A percentile compares a stretch with the other conserved stretches of the same genome.
phyloP scores from a whole-genome alignment of 768 basidiomycete genomes.

The Suillus placidus region DNA sequence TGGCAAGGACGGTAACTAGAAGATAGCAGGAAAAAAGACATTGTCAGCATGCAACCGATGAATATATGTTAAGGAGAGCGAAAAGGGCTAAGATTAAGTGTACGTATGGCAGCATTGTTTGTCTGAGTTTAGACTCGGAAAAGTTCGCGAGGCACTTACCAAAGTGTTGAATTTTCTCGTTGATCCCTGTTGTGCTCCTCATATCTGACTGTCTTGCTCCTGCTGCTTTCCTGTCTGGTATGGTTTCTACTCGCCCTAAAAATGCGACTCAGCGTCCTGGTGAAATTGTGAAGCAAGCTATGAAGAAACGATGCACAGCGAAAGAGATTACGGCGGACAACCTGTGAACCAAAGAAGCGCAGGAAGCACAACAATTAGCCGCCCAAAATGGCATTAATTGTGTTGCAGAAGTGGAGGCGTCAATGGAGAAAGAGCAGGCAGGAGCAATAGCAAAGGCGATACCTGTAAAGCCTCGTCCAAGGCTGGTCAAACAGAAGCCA shows the following conservation, averaged over 20 bases:
- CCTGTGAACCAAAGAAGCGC: constrained; percentile 5
- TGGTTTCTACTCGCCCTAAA: neutral
- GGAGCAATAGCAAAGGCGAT: neutral
- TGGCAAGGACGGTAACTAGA: constrained; percentile 6
- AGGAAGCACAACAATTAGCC: constrained; percentile 4
- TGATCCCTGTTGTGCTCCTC: neutral
- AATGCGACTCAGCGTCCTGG: constrained; percentile 14
- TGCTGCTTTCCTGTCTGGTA: neutral
- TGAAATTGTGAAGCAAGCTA: constrained; percentile 3
- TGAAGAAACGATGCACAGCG: constrained; percentile 11
- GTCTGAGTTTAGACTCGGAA: neutral
- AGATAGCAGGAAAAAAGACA: too few relatives aligned
- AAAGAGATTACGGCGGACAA: constrained; percentile 11
- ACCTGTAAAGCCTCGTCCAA: neutral
- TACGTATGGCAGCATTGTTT: neutral
- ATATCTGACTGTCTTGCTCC: neutral
- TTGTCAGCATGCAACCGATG: too few relatives aligned
- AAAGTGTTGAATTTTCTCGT: neutral
- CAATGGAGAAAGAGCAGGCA: constrained; percentile 7
- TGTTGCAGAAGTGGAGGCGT: constrained; percentile 9
- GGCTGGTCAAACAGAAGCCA: neutral
- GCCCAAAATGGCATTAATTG: neutral
- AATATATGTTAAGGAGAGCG: neutral
- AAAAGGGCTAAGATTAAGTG: neutral
- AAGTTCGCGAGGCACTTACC: neutral